Conservation (phyloP, 345 rosid genomes). For the Linum lewisii region DNA sequence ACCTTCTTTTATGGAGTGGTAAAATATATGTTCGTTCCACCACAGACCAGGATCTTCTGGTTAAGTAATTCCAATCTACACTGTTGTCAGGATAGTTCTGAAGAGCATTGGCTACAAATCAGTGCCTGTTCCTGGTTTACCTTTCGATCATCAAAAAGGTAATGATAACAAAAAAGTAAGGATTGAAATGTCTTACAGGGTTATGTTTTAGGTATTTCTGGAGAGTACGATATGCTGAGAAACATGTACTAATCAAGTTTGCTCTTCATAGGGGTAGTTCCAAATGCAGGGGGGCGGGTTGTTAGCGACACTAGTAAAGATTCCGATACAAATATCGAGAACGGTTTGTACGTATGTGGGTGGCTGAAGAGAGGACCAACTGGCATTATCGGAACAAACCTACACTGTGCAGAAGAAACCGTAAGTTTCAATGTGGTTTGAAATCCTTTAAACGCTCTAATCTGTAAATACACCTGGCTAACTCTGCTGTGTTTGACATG, state of each 20-base stretch:
- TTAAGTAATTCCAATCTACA: background rate
- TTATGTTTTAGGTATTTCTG: too few relatives aligned
- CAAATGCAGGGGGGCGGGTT: slow-evolving; percentile 61
- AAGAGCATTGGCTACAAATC: slow-evolving; percentile 97
- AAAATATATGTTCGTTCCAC: too few relatives aligned
- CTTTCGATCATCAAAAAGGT: slow-evolving; percentile 81
- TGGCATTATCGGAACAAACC: slow-evolving; percentile 84
- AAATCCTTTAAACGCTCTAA: background rate
- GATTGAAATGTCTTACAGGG: background rate
- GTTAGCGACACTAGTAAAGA: slow-evolving; percentile 33
- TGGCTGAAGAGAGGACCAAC: slow-evolving; percentile 97
- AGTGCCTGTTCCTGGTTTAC: slow-evolving; percentile 54
- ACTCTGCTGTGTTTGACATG: slow-evolving; percentile 3
- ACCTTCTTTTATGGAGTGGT: too few relatives aligned
- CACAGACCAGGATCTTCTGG: slow-evolving; percentile 6
- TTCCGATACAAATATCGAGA: slow-evolving; percentile 26
- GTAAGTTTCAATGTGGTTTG: slow-evolving; percentile 31
- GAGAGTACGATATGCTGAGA: too few relatives aligned
- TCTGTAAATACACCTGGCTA: slow-evolving; percentile 1
- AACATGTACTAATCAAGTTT: background rate
- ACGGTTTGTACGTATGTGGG: slow-evolving; percentile 83
- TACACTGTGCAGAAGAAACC: slow-evolving; percentile 83
- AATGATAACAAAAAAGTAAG: background rate
- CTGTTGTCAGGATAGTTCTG: slow-evolving; percentile 54
- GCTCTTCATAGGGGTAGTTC: slow-evolving; percentile 58